phyloP scores from a whole-genome alignment of 2,329 filamentous ascomycete genomes.

The Verticillium tricorpus region DNA sequence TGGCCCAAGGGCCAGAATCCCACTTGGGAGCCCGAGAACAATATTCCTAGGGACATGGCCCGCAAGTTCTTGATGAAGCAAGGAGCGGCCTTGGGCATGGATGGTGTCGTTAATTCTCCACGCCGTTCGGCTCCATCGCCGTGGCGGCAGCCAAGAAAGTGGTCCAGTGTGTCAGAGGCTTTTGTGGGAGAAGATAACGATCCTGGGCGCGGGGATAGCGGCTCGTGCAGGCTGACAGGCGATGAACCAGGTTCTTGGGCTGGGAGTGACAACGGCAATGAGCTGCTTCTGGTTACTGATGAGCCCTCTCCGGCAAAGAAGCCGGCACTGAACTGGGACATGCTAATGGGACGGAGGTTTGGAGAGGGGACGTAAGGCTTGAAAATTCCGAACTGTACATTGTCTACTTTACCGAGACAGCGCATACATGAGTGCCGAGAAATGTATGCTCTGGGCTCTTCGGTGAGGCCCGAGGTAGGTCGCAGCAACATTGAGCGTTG shows the following conservation, averaged over 20 bases:
- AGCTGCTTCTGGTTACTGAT: conserved; percentile 21
- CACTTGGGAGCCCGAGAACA: conserved; percentile 53
- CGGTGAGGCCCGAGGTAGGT: background rate
- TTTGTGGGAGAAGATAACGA: conserved; percentile 21
- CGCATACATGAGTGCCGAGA: too few species aligned
- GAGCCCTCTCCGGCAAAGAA: conserved; percentile 15
- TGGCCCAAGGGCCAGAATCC: conserved; percentile 54
- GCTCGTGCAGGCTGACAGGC: conserved; percentile 24
- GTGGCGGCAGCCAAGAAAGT: conserved; percentile 18
- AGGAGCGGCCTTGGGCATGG: conserved; percentile 17
- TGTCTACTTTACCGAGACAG: too few species aligned
- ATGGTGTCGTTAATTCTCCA: conserved; percentile 3
- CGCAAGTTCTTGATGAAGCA: conserved; percentile 32
- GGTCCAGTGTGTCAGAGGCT: conserved; percentile 28
- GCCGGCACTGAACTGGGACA: conserved; percentile 7
- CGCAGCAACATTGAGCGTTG: background rate
- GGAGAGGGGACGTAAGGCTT: background rate
- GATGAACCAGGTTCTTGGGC: conserved; percentile 11
- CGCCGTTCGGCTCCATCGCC: background rate
- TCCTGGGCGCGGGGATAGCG: conserved; percentile 10
- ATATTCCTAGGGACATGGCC: conserved; percentile 38
- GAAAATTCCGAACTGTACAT: background rate
- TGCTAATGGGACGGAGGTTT: background rate
- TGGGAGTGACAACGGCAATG: background rate
- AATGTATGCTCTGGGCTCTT: too few species aligned